Conservation (phyloP, 164 flowering plant genomes). For the Euptelea pleiosperma region DNA sequence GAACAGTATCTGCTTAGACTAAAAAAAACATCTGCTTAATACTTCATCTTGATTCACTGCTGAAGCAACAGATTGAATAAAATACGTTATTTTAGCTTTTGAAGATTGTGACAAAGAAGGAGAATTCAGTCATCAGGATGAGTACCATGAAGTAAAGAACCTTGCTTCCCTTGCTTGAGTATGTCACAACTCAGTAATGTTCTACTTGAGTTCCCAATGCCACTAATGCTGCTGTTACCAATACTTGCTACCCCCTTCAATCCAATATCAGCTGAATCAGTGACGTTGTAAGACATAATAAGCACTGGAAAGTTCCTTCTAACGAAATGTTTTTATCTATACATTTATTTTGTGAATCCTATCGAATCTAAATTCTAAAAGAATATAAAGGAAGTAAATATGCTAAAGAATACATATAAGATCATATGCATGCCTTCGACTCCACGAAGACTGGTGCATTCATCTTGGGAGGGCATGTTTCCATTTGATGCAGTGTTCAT, state of each 20-base stretch:
- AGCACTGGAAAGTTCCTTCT: constrained; percentile 21
- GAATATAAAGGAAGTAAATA: background rate
- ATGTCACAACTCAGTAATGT: constrained; percentile 29
- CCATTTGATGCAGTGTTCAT: constrained; percentile 36
- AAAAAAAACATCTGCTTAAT: too few species aligned
- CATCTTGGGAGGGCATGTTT: constrained; percentile 47
- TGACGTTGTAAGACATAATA: constrained; percentile 28
- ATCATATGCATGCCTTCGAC: constrained; percentile 45
- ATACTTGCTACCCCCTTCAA: constrained; percentile 35
- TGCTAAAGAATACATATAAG: background rate
- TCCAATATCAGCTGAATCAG: constrained; percentile 64
- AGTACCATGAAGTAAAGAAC: constrained; percentile 53
- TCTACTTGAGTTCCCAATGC: constrained; percentile 38
- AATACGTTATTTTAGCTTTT: background rate
- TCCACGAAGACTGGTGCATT: constrained; percentile 32
- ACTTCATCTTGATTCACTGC: too few species aligned
- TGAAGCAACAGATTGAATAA: too few species aligned
- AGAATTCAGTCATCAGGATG: background rate
- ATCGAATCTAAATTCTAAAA: too few species aligned
- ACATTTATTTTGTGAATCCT: too few species aligned
- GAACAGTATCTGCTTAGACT: too few species aligned
- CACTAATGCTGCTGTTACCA: constrained; percentile 30
- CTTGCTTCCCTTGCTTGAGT: constrained; percentile 37
- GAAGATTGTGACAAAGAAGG: background rate
- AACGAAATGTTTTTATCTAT: too few species aligned